Conservation (phyloP, 1,284 basidiomycete species). For the Sphaerobolus stellatus region DNA sequence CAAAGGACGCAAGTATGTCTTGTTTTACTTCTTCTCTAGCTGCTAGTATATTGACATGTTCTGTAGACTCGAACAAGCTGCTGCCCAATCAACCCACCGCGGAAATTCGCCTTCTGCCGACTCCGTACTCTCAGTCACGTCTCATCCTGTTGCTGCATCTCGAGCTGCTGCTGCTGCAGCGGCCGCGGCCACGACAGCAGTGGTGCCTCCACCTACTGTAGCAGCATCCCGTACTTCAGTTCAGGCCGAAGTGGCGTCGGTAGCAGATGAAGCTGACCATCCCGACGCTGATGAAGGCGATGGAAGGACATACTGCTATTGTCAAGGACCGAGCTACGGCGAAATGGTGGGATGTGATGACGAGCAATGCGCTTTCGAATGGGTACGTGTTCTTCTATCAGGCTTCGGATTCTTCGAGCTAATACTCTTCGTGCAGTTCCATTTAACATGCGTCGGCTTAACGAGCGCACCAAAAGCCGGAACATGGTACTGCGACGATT, state of each 20-base stretch:
- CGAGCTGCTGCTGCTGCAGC: constrained; percentile 28
- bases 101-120: constrained; percentile 63
- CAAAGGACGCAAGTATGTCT: constrained; percentile 54
- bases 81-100: constrained; percentile 50
- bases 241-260: not conserved
- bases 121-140: constrained; percentile 66
- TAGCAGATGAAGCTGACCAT: constrained; percentile 37
- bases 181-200: constrained; percentile 34
- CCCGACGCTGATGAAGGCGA: constrained; percentile 60
- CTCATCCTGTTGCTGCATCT: constrained; percentile 44
- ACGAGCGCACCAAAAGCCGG: constrained; percentile 63
- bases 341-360: constrained; percentile 99
- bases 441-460: constrained; percentile 78
- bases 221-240: constrained; percentile 11
- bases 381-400: constrained; percentile 62
- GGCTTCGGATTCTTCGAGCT: constrained; percentile 10
- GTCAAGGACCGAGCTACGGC: constrained; percentile 83
- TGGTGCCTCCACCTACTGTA: constrained; percentile 18
- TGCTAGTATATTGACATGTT: not conserved
- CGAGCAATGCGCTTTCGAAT: constrained; percentile 85
- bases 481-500: constrained; percentile 79
- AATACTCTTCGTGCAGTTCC: constrained; percentile 60
- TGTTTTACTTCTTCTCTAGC: not conserved
- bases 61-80: constrained; percentile 1
- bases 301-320: constrained; percentile 83